Conservation (phyloP, 2,329 filamentous ascomycete species). For the Blastomyces gilchristii region DNA sequence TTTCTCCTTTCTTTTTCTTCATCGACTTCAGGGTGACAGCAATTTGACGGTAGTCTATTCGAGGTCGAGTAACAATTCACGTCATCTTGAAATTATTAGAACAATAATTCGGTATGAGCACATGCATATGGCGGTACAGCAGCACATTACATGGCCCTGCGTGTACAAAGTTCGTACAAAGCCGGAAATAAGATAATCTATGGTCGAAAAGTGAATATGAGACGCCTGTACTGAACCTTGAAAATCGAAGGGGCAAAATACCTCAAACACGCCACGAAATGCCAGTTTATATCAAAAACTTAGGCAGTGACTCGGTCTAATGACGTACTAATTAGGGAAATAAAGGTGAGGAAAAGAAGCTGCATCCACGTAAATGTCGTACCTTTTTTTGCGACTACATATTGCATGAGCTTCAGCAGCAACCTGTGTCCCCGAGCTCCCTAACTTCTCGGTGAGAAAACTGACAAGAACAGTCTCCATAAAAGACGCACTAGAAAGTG, state of each 20-base stretch:
- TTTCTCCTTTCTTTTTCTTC: background rate
- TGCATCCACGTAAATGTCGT: background rate
- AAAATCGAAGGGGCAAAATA: background rate
- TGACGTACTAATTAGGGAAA: background rate
- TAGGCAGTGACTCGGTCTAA: background rate
- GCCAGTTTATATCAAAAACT: background rate
- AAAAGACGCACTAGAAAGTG: background rate
- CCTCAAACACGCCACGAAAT: background rate
- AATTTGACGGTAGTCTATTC: background rate
- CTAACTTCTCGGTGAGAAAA: background rate
- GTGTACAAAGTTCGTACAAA: background rate
- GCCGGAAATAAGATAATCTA: background rate
- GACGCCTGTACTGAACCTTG: background rate
- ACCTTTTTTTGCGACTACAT: background rate
- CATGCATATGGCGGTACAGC: background rate
- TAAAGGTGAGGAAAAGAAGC: background rate
- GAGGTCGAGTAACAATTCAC: background rate
- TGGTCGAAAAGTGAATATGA: background rate
- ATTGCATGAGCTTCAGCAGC: background rate
- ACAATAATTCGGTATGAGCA: background rate
- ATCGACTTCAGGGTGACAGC: background rate
- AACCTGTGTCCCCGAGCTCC: too few relatives aligned
- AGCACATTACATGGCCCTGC: background rate
- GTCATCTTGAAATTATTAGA: background rate
- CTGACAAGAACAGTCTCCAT: background rate